A percentile compares a stretch with the other conserved stretches of the same genome.
phyloP scores from a whole-genome alignment of 495 filamentous ascomycete genomes.

The Hypoxylon lenormandii region DNA sequence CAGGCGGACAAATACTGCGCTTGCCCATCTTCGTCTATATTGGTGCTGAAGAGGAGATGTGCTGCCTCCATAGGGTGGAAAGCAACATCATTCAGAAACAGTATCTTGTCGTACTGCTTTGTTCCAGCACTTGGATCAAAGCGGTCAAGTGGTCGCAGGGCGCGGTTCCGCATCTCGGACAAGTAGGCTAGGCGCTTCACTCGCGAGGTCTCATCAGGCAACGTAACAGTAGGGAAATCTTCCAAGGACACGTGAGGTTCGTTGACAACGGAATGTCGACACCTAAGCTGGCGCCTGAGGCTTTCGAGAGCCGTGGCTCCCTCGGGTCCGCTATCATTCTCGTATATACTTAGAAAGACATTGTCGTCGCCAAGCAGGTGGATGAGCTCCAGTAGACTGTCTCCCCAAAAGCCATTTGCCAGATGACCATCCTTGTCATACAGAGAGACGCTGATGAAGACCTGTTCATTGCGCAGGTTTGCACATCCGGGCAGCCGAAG shows the following conservation, averaged over 20 bases:
- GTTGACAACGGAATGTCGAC: constrained; percentile 65
- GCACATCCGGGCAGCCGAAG: constrained; percentile 64
- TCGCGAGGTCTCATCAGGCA: constrained; percentile 71
- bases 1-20: constrained; percentile 81
- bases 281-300: constrained; percentile 58
- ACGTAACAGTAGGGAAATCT: constrained; percentile 65
- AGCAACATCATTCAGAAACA: constrained; percentile 81
- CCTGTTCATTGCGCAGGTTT: constrained; percentile 72
- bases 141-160: constrained; percentile 71
- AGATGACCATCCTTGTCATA: constrained; percentile 70
- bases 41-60: constrained; percentile 81
- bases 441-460: constrained; percentile 81
- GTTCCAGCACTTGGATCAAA: constrained; percentile 52
- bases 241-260: constrained; percentile 65
- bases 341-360: constrained; percentile 73
- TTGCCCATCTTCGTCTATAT: constrained; percentile 67
- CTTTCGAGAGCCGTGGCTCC: constrained; percentile 57
- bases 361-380: constrained; percentile 69
- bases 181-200: constrained; percentile 80
- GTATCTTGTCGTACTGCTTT: constrained; percentile 71
- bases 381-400: constrained; percentile 71
- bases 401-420: constrained; percentile 74
- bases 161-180: constrained; percentile 81
- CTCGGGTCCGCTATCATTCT: constrained; percentile 71
- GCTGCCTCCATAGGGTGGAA: constrained; percentile 77